Conservation (phyloP, 2,329 filamentous ascomycete genomes). For the Xylariaceae sp. region DNA sequence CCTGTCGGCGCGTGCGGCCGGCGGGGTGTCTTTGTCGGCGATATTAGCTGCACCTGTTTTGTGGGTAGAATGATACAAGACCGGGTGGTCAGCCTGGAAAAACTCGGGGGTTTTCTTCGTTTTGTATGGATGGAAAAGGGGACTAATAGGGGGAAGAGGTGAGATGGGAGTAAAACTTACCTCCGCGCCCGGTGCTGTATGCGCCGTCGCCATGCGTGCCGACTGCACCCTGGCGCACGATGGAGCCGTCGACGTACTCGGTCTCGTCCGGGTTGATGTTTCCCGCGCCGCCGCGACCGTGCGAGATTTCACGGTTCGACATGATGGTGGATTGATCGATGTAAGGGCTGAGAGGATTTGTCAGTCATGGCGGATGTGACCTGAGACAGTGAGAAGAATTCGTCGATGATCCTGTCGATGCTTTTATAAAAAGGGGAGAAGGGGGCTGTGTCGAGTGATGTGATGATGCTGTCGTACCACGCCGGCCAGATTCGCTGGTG, state of each 20-base stretch:
- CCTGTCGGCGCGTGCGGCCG: conserved; percentile 42
- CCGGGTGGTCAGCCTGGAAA: neutral
- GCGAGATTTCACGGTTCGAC: conserved; percentile 46
- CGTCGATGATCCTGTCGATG: no score
- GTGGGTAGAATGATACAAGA: neutral
- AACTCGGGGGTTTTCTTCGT: neutral
- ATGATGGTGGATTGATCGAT: conserved; percentile 24
- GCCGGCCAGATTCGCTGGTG: no score
- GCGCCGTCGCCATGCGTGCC: conserved; percentile 55
- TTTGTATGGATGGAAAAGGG: neutral
- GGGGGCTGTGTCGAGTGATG: no score
- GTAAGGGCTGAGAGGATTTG: neutral
- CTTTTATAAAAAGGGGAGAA: no score
- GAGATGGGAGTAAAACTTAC: conserved; percentile 33
- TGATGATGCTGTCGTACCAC: no score
- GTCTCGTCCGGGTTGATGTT: conserved; percentile 56
- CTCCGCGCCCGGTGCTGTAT: conserved; percentile 55
- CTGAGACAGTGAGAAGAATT: no score
- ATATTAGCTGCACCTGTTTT: conserved; percentile 53
- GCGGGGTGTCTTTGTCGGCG: conserved; percentile 40
- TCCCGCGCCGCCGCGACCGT: conserved; percentile 57
- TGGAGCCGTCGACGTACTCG: conserved; percentile 56
- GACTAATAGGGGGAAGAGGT: no score
- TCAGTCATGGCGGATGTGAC: no score
- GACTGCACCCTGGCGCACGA: conserved; percentile 49